Conservation (phyloP, 2,329 filamentous ascomycete species). For the Fusarium paranaense region DNA sequence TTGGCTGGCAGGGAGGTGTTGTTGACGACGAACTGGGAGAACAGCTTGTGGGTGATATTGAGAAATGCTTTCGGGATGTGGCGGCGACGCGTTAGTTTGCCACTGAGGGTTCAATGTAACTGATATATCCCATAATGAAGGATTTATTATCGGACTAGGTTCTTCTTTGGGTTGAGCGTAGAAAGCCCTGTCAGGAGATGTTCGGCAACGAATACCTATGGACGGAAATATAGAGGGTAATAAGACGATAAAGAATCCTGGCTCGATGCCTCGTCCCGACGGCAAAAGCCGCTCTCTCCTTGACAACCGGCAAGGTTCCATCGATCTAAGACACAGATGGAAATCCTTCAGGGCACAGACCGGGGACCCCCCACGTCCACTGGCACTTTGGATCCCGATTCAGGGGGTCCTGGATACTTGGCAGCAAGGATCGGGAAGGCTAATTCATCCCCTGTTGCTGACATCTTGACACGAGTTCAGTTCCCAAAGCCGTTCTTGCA, state of each 20-base stretch:
- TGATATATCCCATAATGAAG: background rate
- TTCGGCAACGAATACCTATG: background rate
- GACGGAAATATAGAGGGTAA: background rate
- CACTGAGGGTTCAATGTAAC: background rate
- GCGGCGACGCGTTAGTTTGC: background rate
- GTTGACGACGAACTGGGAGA: slow-evolving; percentile 20
- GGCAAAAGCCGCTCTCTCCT: background rate
- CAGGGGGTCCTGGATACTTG: background rate
- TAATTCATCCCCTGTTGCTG: background rate
- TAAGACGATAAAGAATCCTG: background rate
- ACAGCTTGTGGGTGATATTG: slow-evolving; percentile 2
- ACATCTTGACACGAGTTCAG: background rate
- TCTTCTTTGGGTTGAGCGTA: background rate
- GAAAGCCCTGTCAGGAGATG: background rate
- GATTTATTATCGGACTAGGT: background rate
- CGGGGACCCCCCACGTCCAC: background rate
- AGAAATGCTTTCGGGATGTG: slow-evolving; percentile 14
- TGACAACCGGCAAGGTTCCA: background rate
- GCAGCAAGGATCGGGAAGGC: background rate
- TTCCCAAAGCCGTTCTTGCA: background rate
- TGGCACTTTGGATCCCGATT: background rate
- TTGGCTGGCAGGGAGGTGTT: slow-evolving; percentile 35
- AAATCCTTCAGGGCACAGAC: background rate
- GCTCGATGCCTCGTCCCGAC: background rate
- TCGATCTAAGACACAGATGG: background rate